Evolutionary conservation across 2,329 filamentous ascomycete genomes (phyloP).

Genomic region (Pseudogymnoascus verrucosus): DNA sequence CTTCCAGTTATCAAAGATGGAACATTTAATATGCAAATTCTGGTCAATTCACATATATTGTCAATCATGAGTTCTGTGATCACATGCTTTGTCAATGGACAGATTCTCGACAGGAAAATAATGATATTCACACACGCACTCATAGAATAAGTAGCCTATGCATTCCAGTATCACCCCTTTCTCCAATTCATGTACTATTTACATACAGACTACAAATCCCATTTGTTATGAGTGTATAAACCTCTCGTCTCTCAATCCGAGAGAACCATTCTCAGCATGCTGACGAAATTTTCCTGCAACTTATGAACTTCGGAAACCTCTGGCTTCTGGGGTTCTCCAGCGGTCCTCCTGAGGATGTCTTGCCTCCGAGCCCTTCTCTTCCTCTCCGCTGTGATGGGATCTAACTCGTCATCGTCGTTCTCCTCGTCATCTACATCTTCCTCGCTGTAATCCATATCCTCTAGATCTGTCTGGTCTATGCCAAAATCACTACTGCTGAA

Average conservation of each 20-base stretch:
- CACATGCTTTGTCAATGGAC: background rate
- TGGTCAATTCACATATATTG: background rate
- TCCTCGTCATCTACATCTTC: conserved; percentile 58
- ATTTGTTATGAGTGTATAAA: background rate
- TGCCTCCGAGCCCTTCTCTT: conserved; percentile 68
- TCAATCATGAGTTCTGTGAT: background rate
- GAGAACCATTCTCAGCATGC: conserved; percentile 74
- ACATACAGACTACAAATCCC: background rate
- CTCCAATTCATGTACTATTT: conserved; percentile 1
- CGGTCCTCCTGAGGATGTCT: conserved; percentile 69
- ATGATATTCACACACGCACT: background rate
- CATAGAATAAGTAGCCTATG: background rate
- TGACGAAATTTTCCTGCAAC: conserved; percentile 69
- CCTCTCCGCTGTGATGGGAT: conserved; percentile 82
- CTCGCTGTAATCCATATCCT: conserved; percentile 77
- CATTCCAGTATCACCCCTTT: background rate
- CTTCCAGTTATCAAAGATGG: too few relatives aligned
- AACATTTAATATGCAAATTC: background rate
- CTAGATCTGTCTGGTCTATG: conserved; percentile 74
- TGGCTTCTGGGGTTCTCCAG: conserved; percentile 79
- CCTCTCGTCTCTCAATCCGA: conserved; percentile 47
- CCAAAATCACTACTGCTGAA: conserved; percentile 87
- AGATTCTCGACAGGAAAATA: background rate
- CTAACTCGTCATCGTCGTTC: conserved; percentile 69
- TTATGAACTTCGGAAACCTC: conserved; percentile 71